phyloP scores from a whole-genome alignment of 2,329 filamentous ascomycete genomes.

The Exserohilum turcica region DNA sequence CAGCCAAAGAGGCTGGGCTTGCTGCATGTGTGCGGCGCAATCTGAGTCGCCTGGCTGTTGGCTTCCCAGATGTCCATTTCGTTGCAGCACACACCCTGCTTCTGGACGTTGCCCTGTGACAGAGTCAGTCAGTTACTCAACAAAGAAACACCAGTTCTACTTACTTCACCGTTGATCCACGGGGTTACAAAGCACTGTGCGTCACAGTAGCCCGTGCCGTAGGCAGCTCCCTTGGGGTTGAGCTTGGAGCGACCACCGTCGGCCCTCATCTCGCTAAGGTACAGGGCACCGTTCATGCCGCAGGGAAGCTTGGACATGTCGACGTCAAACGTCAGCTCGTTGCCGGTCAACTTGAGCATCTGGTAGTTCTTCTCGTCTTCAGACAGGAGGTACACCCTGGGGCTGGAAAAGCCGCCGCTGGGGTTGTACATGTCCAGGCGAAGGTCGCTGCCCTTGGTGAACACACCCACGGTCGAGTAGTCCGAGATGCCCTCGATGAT shows the following conservation, averaged over 20 bases:
- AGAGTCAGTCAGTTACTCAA: conserved; percentile 46
- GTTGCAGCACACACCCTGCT: conserved; percentile 58
- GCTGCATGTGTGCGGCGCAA: conserved; percentile 59
- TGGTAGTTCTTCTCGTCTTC: conserved; percentile 64
- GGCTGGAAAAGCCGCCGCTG: conserved; percentile 48
- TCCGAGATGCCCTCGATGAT: conserved; percentile 60
- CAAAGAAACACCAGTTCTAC: conserved; percentile 6
- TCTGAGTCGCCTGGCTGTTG: conserved; percentile 53
- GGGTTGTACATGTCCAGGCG: conserved; percentile 51
- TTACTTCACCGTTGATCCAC: conserved; percentile 46
- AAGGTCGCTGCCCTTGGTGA: conserved; percentile 55
- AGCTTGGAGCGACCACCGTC: conserved; percentile 43
- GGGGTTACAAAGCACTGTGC: conserved; percentile 53
- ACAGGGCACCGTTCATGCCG: conserved; percentile 50
- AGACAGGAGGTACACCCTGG: conserved; percentile 69
- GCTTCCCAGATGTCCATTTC: conserved; percentile 64
- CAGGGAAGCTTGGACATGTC: conserved; percentile 58
- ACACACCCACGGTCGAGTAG: conserved; percentile 61
- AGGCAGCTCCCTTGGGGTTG: conserved; percentile 60
- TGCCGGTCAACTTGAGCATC: conserved; percentile 67
- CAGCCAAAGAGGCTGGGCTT: conserved; percentile 51
- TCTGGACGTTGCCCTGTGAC: conserved; percentile 50
- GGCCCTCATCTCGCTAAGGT: conserved; percentile 48
- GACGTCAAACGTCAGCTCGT: conserved; percentile 75
- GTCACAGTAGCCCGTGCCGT: conserved; percentile 64